Evolutionary conservation across 257 asterid genomes (phyloP), one percentile per base, ranked within the genome.

Genomic region (Verbena officinalis): DNA sequence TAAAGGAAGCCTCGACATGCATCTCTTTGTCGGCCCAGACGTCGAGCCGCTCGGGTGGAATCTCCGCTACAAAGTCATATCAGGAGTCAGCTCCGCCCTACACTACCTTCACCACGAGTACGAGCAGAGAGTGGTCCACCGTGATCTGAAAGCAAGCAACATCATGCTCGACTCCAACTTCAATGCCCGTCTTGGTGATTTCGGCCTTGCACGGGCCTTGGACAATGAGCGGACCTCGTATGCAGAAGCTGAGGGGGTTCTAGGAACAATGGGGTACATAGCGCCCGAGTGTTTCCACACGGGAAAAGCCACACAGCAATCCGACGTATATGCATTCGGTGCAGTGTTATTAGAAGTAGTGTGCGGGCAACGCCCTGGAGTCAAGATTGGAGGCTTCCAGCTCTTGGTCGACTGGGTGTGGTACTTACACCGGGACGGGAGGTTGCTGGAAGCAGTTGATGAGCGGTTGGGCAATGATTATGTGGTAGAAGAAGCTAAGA

Each of bases 221-320:
- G 98, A 93, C 50, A 87, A 93, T 3, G 98, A 77, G 40, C 85
- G 79, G 43, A 84, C 96, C 20, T 93, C 96, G 0, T 89, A 89
- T 24, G 88, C 85, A 0, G 96, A 90, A 60, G 97, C 95, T 0
- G 95, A 85, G 33, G 98, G 97, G 0, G 82, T 89, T 1, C 58
- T 79, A 1, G 99, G 96, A 31, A 93, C 99, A 0, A 66, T 80
- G 78, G 99, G 99, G 27, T 93, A 90, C 78, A 86, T 93, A 13
- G 99, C 99, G 1, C 97, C 95, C 2, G 97, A 93, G 76, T 89
- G 97, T 61, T 87, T 92, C 77, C 96, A 81, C 81, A 92, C 89
- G 0, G 98, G 95, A 4, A 87, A 79, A 70, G 93, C 95, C 59
- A 89, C 98, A 1, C 86, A 76, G 42, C 95, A 82, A 7, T 92